Conservation (phyloP, 352 stramenopile species). For the Blastocystis sp. region DNA sequence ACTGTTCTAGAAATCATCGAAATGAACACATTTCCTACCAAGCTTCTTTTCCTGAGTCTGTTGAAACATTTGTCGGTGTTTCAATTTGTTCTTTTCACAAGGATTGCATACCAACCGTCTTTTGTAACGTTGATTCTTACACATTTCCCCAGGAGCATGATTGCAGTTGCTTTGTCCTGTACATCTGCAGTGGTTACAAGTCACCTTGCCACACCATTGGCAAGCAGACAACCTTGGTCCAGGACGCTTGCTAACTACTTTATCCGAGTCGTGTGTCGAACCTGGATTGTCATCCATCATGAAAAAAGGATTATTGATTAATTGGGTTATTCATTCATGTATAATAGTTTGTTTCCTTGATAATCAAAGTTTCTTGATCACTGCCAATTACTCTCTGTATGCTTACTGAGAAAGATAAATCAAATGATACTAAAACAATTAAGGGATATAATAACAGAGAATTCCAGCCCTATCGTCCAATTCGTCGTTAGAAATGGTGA, state of each 20-base stretch:
- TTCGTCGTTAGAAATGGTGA: too few relatives aligned
- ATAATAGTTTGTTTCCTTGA: background rate
- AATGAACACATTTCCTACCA: background rate
- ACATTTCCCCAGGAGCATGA: slow-evolving; percentile 58
- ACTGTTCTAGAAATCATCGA: background rate
- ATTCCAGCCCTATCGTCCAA: too few relatives aligned
- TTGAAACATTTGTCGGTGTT: background rate
- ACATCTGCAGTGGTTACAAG: slow-evolving; percentile 54
- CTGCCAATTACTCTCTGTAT: background rate
- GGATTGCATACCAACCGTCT: slow-evolving; percentile 55
- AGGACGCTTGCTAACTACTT: background rate
- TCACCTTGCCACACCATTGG: slow-evolving; percentile 38
- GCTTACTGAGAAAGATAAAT: too few relatives aligned
- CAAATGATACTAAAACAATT: too few relatives aligned
- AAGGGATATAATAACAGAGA: too few relatives aligned
- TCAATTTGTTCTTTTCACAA: slow-evolving; percentile 60
- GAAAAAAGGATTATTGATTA: background rate
- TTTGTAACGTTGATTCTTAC: slow-evolving; percentile 46
- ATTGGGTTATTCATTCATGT: background rate
- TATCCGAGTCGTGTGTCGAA: background rate
- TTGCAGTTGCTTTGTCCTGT: slow-evolving; percentile 39
- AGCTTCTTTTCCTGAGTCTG: background rate
- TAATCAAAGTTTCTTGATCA: background rate
- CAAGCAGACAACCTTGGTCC: slow-evolving; percentile 28
- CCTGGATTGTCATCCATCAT: background rate